These are phyloP conservation scores for Vickermania ingenoplastis DNA, from an alignment of 208 protist species.

Conservation along the genomic window DNA sequence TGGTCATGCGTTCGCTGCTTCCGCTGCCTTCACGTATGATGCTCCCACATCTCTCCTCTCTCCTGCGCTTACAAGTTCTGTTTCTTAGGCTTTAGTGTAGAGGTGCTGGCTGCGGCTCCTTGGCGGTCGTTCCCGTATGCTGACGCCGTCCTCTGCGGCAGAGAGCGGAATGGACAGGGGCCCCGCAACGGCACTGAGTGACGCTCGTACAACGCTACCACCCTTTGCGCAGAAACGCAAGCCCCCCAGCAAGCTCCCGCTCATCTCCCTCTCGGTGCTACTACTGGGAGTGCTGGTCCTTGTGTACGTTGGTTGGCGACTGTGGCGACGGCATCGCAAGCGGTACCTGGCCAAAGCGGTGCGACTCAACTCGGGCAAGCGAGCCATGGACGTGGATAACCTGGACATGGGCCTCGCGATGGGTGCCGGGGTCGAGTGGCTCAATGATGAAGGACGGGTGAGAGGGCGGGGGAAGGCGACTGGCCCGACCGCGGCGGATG, in stretches of 20 bases:
- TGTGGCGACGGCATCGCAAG: neutral
- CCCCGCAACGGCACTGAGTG: no score
- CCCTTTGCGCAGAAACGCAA: neutral
- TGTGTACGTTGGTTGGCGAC: neutral
- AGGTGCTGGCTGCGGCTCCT: no score
- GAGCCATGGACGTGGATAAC: neutral
- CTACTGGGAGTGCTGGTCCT: neutral
- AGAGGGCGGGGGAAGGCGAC: neutral
- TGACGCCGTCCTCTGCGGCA: no score
- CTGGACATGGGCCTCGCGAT: neutral
- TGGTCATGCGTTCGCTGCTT: no score
- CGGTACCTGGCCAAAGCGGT: neutral
- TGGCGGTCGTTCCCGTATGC: no score
- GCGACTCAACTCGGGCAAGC: neutral
- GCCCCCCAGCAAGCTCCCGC: neutral
- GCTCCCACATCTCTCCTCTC: no score
- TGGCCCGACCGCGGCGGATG: neutral
- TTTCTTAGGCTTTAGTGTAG: no score
- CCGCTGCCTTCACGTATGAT: no score
- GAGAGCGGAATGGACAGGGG: no score
- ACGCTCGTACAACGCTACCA: no score
- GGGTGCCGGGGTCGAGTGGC: neutral
- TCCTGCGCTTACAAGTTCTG: no score
- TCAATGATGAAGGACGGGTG: no score
- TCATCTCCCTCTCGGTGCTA: neutral